Evolutionary conservation across 2,329 filamentous ascomycete species (phyloP).

Genomic region (Colletotrichum gigasporum): DNA sequence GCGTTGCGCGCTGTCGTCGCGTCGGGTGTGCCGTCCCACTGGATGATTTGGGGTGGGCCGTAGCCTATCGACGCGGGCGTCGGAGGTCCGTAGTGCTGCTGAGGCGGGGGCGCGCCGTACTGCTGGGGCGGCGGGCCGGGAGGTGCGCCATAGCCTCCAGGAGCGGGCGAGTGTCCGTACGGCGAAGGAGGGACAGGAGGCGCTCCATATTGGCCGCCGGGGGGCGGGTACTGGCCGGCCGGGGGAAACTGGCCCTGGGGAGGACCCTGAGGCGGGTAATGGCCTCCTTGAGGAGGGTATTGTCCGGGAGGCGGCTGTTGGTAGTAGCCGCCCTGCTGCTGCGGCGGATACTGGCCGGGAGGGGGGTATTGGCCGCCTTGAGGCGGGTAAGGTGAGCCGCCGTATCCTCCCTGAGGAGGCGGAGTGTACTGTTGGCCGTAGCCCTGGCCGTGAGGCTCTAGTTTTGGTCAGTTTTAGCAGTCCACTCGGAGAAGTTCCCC

Average conservation of each 20-base stretch:
- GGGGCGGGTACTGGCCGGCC: constrained; percentile 46
- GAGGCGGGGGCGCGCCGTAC: constrained; percentile 51
- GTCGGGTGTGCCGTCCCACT: constrained; percentile 74
- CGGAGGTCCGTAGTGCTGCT: constrained; percentile 43
- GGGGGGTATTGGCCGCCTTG: constrained; percentile 47
- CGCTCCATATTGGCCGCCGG: constrained; percentile 47
- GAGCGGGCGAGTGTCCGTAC: constrained; percentile 40
- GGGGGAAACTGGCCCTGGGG: constrained; percentile 44
- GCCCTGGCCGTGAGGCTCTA: constrained; percentile 43
- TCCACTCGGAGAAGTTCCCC: no score
- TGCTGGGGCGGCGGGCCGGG: constrained; percentile 33
- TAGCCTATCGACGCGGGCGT: constrained; percentile 80
- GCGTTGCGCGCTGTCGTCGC: constrained; percentile 79
- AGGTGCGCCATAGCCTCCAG: constrained; percentile 38
- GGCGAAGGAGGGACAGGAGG: constrained; percentile 41
- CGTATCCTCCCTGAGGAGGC: constrained; percentile 42
- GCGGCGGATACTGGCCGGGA: constrained; percentile 50
- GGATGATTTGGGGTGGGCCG: constrained; percentile 73
- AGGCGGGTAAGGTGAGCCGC: constrained; percentile 37
- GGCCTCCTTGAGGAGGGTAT: constrained; percentile 46
- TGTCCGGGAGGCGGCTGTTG: constrained; percentile 46
- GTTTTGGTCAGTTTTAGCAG: neutral
- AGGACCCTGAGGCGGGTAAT: constrained; percentile 43
- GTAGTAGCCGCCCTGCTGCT: constrained; percentile 44
- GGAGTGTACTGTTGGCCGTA: constrained; percentile 49